Evolutionary conservation across 768 basidiomycete genomes (phyloP).

Genomic region (Boletellus sp.): DNA sequence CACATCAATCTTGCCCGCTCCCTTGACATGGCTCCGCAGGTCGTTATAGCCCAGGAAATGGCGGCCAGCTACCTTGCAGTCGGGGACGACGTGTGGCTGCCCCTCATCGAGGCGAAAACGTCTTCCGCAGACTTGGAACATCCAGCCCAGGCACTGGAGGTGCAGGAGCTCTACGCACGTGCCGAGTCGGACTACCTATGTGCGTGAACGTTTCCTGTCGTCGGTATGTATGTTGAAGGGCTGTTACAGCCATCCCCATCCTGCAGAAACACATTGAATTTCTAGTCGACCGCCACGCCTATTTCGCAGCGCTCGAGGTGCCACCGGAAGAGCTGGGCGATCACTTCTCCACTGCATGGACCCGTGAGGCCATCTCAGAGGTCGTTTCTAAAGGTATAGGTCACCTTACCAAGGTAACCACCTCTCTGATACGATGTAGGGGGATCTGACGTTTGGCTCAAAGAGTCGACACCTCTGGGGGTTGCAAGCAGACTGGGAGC

Average conservation of each 20-base stretch:
- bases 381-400: constrained; percentile 54
- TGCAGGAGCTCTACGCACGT: constrained; percentile 58
- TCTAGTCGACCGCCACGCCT: constrained; percentile 39
- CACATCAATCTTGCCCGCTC: constrained; percentile 62
- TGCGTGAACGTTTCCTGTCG: constrained; percentile 38
- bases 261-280: constrained; percentile 68
- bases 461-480: constrained; percentile 77
- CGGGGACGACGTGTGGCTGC: constrained; percentile 72
- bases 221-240: constrained; percentile 16
- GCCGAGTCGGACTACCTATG: constrained; percentile 80
- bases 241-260: constrained; percentile 65
- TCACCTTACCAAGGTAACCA: constrained; percentile 61
- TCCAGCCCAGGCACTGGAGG: constrained; percentile 46
- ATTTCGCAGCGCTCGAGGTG: constrained; percentile 33
- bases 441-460: constrained; percentile 10
- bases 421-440: constrained; percentile 7
- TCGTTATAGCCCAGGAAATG: constrained; percentile 62
- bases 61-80: constrained; percentile 58
- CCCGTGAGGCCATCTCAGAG: constrained; percentile 48
- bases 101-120: constrained; percentile 55
- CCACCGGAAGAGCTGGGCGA: constrained; percentile 52
- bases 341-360: constrained; percentile 61
- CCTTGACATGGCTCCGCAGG: constrained; percentile 55
- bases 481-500: constrained; percentile 68
- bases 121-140: constrained; percentile 50